phyloP scores from a whole-genome alignment of 1,139 yeast genomes.

The Fermentozyma sake region DNA sequence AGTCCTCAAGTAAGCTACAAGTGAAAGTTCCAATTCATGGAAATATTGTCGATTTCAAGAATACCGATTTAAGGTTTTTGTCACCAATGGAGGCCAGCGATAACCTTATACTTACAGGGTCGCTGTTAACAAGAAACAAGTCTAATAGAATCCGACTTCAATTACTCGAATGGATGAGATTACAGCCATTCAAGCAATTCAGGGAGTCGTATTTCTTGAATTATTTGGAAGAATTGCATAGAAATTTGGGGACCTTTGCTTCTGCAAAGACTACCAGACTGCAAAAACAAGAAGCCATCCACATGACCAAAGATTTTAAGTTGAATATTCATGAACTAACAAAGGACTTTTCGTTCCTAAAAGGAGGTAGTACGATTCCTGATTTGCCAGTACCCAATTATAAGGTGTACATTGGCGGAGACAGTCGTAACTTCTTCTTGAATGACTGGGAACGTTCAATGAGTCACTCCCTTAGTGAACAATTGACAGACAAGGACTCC shows the following conservation, averaged over 20 bases:
- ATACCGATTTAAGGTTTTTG: slow-evolving; percentile 33
- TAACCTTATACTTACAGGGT: slow-evolving; percentile 1
- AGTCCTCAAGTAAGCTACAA: background rate
- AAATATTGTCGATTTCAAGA: slow-evolving; percentile 31
- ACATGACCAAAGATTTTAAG: slow-evolving; percentile 14
- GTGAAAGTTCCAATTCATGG: slow-evolving; percentile 17
- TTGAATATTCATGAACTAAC: slow-evolving; percentile 14
- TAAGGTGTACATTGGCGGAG: background rate
- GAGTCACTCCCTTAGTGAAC: slow-evolving; percentile 20
- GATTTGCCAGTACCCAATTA: background rate
- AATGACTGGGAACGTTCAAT: slow-evolving; percentile 25
- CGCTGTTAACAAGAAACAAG: slow-evolving; percentile 6
- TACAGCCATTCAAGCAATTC: slow-evolving; percentile 34
- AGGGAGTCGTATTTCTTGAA: slow-evolving; percentile 18
- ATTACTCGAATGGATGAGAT: slow-evolving; percentile 36
- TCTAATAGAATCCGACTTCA: slow-evolving; percentile 21
- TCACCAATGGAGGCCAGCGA: background rate
- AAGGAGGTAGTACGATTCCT: slow-evolving; percentile 2
- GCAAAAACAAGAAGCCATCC: slow-evolving; percentile 15
- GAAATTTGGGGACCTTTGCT: slow-evolving; percentile 7
- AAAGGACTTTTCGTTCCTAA: slow-evolving; percentile 12
- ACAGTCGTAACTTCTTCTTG: slow-evolving; percentile 7
- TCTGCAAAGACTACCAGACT: slow-evolving; percentile 7
- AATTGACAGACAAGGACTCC: slow-evolving; percentile 22
- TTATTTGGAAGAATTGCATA: slow-evolving; percentile 8